Evolutionary conservation across 2,329 filamentous ascomycete genomes (phyloP), one percentile per base, ranked within the genome.

Genomic region (Shiraia bambusicola): DNA sequence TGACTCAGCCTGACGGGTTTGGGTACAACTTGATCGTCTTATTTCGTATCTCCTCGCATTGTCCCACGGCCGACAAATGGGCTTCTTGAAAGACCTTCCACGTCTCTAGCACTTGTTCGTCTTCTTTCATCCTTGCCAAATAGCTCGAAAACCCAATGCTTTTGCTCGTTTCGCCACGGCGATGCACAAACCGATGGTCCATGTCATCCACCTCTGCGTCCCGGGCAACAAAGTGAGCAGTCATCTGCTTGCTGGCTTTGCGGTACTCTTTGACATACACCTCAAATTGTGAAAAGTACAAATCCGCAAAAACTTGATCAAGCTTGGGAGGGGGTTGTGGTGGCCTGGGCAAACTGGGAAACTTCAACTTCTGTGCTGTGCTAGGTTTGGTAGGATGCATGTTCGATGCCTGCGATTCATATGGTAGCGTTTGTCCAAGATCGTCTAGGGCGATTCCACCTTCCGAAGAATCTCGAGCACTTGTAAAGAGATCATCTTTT

Each of bases 71-170:
- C 42, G 73, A 65, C 42, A 79, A 76, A 58, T 90, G 86, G 45
- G 75, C 75, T 30, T 80, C 76, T 46, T 78, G 80, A 6, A 80
- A 80, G 7, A 76, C 64, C 22, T 69, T 69, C 83, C 86, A 88
- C 41, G 77, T 75, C 56, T 74, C 73, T 41, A 82, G 73, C 4
- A 87, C 79, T 34, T 73, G 71, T 49, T 81, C 77, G 58, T 90
- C 86, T 64, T 87, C 80, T 50, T 79, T 76, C 40, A 85, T 67
- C 61, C 79, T 80, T 27, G 69, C 70, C 43, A 81, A 63, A 60
- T 89, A 89, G 40, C 78, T 76, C 12, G 72, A 61, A 16, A 83
- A 73, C 0, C 78, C 81, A 1, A 75, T 76, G 37, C 75, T 73
- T 14, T 69, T 58, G 2, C 55, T 66, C 2, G 58, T 59, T 46